Evolutionary conservation across 768 basidiomycete genomes (phyloP), one percentile per base, ranked within the genome.

Genomic region (Podaxis sp.): DNA sequence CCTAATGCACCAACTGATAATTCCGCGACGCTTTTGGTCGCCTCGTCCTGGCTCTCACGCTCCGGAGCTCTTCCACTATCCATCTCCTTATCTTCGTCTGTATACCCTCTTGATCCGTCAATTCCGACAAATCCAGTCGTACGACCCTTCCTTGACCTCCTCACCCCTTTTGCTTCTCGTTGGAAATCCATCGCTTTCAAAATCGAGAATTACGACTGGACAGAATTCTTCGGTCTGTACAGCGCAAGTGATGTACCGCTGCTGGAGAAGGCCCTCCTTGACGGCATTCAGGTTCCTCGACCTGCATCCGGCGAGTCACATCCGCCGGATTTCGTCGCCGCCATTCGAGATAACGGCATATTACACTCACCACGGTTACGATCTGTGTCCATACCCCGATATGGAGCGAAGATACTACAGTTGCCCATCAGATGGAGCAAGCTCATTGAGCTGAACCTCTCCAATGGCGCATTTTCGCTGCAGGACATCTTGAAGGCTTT

Each of bases 31-130:
- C 16, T 53, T 21, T 40, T 16, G 13, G 59, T 53, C 44, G 23
- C 55, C n/a, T 36, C 52, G 10, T 40, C 52, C 27, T 61, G 59
- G 59, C 59, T 61, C 2, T 53, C 59, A 36, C 59, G 59, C 13
- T 61, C 59, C 7, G 59, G 59, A 9, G 52, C n/a, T 9, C 59
- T 61, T 44, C 59, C 59, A 14, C 52, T 61, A 35, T 61, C 59
- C 44, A 61, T 61, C 23, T 61, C 59, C 11, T 7, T 61, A 3
- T 37, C 23, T 6, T 47, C 44, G n/a, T 21, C n/a, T 25, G 21
- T 35, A 21, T 53, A 46, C 14, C 36, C 40, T 32, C 13, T 27
- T 6, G 35, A 47, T n/a, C 44, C 52, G 7, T 14, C 44, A 3
- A 18, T 47, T 37, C 44, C 59, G 16, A 36, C 18, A 27, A 61